Evolutionary conservation across 192 early-diverging fungal species (phyloP), one percentile per base, ranked within the genome.

Genomic region (Cetraspora pellucida): DNA sequence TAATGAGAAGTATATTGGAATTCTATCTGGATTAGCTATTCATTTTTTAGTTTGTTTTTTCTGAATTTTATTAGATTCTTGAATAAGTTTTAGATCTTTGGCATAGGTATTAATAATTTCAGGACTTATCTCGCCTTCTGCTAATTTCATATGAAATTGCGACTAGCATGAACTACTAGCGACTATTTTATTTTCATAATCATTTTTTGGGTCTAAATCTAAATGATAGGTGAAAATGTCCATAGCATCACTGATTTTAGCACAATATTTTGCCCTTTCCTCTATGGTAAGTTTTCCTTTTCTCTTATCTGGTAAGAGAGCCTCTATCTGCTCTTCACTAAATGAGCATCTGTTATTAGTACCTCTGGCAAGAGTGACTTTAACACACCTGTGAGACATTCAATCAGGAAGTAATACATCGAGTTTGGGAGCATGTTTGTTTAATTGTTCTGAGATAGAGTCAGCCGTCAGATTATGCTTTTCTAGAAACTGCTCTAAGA

Each of bases 321-420:
- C 68, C 68, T 28, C 28, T 47, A 28, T 70, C 68, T 49, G 67
- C 19, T 69, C 67, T 69, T 69, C 27, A 49, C 46, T 69, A 28
- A 69, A 69, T 69, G 0, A 37, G 31, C 31, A 5, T 37, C 31
- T 37, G 31, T 37, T 37, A 37, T 37, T 5, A 37, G 31, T 1
- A 2, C 46, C 1, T 69, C 46, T 14, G 21, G 19, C 1, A 69
- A 69, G 46, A 6, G 27, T 23, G 7, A 30, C 44, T 66, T 66
- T 66, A 9, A 66, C 64, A 66, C 10, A 9, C n/a, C 30, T 66
- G 30, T 31, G 23, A 11, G 47, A 10, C 44, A 19, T 68, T 45
- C 66, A 68, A 68, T 68, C 47, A 2, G 19, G 46, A 47, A 68
- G 44, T 47, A 10, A 19, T 21, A 45, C 46, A 47, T 9, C 21